These are phyloP conservation scores for Mycena kentingensis DNA, from an alignment of 768 basidiomycete species.

Conservation along the genomic window DNA sequence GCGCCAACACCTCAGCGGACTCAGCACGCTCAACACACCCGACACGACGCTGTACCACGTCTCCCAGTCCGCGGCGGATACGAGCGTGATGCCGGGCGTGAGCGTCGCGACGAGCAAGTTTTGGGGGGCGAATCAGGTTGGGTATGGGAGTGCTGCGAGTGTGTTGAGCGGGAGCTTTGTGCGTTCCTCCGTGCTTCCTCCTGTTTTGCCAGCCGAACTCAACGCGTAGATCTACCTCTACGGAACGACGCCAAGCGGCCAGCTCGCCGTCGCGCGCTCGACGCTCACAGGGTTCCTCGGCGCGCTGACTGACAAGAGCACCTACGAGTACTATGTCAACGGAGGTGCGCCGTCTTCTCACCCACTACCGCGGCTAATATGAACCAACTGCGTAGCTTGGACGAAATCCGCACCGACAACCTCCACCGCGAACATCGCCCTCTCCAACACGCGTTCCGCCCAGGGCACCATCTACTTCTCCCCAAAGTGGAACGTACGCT, in stretches of 20 bases:
- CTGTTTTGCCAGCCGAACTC: neutral
- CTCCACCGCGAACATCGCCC: constrained; percentile 1
- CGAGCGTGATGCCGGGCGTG: constrained; percentile 2
- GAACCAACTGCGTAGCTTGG: constrained; percentile 1
- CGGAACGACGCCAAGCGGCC: neutral
- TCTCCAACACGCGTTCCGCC: constrained; percentile 12
- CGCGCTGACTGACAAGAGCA: neutral
- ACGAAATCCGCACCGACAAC: constrained; percentile 2
- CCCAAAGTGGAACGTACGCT: constrained; percentile 13
- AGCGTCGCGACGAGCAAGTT: constrained; percentile 6
- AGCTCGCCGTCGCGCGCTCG: constrained; percentile 5
- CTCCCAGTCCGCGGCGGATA: neutral
- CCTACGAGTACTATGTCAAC: constrained; percentile 21
- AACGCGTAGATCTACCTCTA: neutral
- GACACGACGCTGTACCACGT: constrained; percentile 15
- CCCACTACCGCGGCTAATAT: neutral
- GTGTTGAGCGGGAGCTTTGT: constrained; percentile 10
- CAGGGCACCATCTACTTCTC: constrained; percentile 19
- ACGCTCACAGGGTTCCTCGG: constrained; percentile 16
- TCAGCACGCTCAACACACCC: neutral
- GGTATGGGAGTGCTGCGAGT: constrained; percentile 17
- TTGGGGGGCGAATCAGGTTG: constrained; percentile 13
- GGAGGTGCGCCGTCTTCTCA: constrained; percentile 3
- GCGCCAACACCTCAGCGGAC: constrained; percentile 12
- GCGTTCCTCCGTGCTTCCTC: neutral